Evolutionary conservation across 495 filamentous ascomycete genomes (phyloP).

Genomic region (Neurospora tetraspora): DNA sequence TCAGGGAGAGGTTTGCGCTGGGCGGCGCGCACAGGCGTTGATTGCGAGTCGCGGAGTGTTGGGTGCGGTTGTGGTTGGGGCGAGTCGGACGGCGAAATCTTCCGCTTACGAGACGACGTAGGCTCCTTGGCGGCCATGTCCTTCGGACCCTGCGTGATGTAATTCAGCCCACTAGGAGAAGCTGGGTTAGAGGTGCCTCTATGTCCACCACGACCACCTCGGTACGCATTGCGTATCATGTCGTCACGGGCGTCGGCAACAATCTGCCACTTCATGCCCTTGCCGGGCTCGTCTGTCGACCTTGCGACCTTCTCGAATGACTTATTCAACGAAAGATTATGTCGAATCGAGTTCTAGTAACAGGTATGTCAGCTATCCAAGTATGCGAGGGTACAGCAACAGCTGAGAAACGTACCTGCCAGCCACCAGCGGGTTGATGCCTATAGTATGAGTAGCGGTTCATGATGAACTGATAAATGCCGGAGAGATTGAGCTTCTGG

Average conservation of each 20-base stretch:
- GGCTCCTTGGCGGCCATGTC: slow-evolving; percentile 37
- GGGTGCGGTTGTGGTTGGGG: slow-evolving; percentile 39
- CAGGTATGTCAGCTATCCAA: slow-evolving; percentile 2
- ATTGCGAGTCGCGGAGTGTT: slow-evolving; percentile 37
- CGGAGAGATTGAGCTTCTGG: slow-evolving; percentile 75
- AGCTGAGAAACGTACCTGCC: slow-evolving; percentile 56
- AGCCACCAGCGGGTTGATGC: slow-evolving; percentile 60
- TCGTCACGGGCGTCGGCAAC: slow-evolving; percentile 71
- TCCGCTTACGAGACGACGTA: slow-evolving; percentile 34
- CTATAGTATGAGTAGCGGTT: slow-evolving; percentile 85
- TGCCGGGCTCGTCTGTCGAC: slow-evolving; percentile 87
- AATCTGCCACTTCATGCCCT: slow-evolving; percentile 98
- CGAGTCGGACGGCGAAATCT: slow-evolving; percentile 39
- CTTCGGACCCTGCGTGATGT: slow-evolving; percentile 36
- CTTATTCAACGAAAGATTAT: slow-evolving; percentile 91
- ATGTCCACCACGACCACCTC: slow-evolving; percentile 45
- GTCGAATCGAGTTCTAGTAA: slow-evolving; percentile 81
- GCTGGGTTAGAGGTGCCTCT: slow-evolving; percentile 47
- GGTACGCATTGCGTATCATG: slow-evolving; percentile 39
- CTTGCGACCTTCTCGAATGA: slow-evolving; percentile 86
- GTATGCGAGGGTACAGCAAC: neutral
- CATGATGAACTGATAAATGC: slow-evolving; percentile 88
- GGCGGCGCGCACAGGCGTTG: slow-evolving; percentile 48
- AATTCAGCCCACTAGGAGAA: slow-evolving; percentile 44
- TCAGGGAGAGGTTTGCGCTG: slow-evolving; percentile 38